Evolutionary conservation across 257 asterid genomes (phyloP), one percentile per base, ranked within the genome.

Genomic region (Lavandula angustifolia): DNA sequence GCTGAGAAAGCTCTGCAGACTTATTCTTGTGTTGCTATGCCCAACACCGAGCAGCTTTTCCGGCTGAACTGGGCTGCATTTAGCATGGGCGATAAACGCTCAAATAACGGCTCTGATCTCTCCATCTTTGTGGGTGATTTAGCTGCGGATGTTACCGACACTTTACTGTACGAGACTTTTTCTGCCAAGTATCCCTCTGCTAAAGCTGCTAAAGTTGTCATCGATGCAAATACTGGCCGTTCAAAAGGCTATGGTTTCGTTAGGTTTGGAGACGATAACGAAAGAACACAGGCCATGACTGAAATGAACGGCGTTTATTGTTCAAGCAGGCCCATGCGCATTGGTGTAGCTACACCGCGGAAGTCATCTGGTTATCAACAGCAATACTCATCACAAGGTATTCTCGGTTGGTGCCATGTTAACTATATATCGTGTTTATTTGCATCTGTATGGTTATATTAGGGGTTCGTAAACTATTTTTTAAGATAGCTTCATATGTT

Each of bases 21-120:
- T 37, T 88, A 76, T 69, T 14, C 89, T 47, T 67, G 85, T 72
- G 62, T 85, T 46, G 75, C 71, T 49, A 91, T 91, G 98, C 98
- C 98, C 5, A 86, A 83, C 77, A 72, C 92, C 1, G 95, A 86
- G 17, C 98, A 88, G 52, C 85, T 77, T 58, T 92, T 92, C 76
- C 95, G 95, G 52, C 69, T 92, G 77, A 92, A 92, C 69, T 92
- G 98, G 98, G 98, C 98, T 35, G 78, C 95, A 60, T 91, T 88
- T 75, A 91, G 98, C 94, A 83, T 81, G 83, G 95, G 98, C 5
- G 98, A 92, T 42, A 88, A 85, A 51, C 88, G 92, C 17, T 67
- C 95, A 16, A 91, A 83, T 61, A 86, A 80, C 7, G 88, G 88
- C 63, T 88, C 98, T 9, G 98, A 88, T 73, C 90, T 86, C 54